These are phyloP conservation scores for Dioszegia aurantiaca DNA, from an alignment of 768 basidiomycete species.

Conservation along the genomic window DNA sequence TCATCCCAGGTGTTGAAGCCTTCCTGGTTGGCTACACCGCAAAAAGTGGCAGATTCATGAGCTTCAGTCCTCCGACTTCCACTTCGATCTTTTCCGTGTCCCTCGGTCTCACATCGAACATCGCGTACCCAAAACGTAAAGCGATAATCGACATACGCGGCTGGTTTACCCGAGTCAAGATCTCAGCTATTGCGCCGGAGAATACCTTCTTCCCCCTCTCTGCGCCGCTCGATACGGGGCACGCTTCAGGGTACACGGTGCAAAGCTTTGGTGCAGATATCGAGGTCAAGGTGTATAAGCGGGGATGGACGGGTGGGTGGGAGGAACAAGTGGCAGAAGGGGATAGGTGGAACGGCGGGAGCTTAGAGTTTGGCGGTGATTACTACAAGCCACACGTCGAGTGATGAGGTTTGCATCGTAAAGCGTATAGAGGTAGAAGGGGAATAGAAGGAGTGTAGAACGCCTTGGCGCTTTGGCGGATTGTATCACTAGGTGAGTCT, in stretches of 20 bases:
- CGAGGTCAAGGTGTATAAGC: slow-evolving; percentile 22
- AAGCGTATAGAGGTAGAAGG: too few relatives aligned
- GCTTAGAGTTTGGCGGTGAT: slow-evolving; percentile 38
- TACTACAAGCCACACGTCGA: slow-evolving; percentile 26
- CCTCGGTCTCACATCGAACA: slow-evolving; percentile 23
- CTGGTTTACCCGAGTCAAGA: slow-evolving; percentile 27
- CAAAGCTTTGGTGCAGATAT: slow-evolving; percentile 33
- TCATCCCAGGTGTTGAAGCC: slow-evolving; percentile 31
- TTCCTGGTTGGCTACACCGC: slow-evolving; percentile 32
- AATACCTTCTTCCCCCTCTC: slow-evolving; percentile 32
- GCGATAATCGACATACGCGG: slow-evolving; percentile 32
- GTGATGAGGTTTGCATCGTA: background rate
- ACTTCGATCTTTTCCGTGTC: slow-evolving; percentile 27
- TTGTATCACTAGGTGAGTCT: too few relatives aligned
- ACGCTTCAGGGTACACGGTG: slow-evolving; percentile 22
- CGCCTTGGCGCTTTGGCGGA: too few relatives aligned
- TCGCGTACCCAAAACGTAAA: slow-evolving; percentile 15
- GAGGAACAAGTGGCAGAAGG: slow-evolving; percentile 13
- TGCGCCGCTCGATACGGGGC: slow-evolving; percentile 32
- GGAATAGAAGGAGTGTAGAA: too few relatives aligned
- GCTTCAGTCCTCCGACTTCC: slow-evolving; percentile 30
- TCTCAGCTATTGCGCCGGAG: slow-evolving; percentile 12
- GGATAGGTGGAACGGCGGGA: slow-evolving; percentile 23
- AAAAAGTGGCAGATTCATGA: slow-evolving; percentile 9
- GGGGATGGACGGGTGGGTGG: slow-evolving; percentile 20